Base-by-base conservation (phyloP, 2,329 filamentous ascomycete genomes). In the Macrophomina phaseolina region DNA sequence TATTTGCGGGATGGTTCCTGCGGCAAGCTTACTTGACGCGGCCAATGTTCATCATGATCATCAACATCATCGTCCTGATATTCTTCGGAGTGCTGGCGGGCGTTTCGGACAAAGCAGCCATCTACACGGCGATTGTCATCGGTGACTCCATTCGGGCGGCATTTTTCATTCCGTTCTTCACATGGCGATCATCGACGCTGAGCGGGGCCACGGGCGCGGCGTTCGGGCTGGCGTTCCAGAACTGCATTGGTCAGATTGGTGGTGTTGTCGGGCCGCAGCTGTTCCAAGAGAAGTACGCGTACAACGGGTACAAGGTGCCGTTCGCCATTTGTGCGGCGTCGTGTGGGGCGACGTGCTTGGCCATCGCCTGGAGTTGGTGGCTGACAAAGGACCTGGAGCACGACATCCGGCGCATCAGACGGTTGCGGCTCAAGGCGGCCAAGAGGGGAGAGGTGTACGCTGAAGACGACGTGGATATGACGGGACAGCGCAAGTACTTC, bases 91-190 rank as follows among this genome's bases (percentile, higher is more conserved):
- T 83, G 28, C 76, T 84, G 61, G 75, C 80, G 28, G 77, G 78
- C 1, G 77, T 81, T 14, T 71, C 69, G 30, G 76, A 76, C 52
- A 74, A 76, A n/a, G 72, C 76, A 11, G 81, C 78, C 0, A 79
- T 82, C 11, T 85, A 84, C 69, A 73, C 79, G 3, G 78, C 79
- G 5, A 81, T 81, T 67, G 77, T 81, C 5, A 75, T 85, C 12
- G 81, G 82, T 4, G 80, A 76, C 0, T 74, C 80, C 63, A 82
- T 83, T 65, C 82, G 82, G 67, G 74, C 74, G 9, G 71, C 75
- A 4, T 81, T 80, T 62, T 82, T 82, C 66, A 80, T 83, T 12
- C 78, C 81, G 0, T 82, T 83, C 68, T 83, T 81, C 80, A 77
- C 77, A 23, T 82, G 64, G 80, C 75, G 81, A 52, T 81, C 80